phyloP scores from a whole-genome alignment of 768 basidiomycete genomes.

The Boletus huronensis region DNA sequence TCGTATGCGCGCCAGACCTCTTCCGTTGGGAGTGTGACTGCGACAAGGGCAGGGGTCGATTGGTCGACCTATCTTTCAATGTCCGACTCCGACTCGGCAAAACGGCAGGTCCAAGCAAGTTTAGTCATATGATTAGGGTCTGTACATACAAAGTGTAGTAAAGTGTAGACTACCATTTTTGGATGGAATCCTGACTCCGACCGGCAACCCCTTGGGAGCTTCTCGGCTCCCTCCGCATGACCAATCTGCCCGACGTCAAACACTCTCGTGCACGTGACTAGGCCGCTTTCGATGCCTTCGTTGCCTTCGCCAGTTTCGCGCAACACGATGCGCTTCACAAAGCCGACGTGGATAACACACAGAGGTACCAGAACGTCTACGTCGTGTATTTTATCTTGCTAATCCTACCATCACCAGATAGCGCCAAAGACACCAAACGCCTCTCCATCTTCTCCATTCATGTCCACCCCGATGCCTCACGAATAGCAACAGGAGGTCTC shows the following conservation, averaged over 20 bases:
- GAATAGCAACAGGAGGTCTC: slow-evolving; percentile 95
- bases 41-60: no score
- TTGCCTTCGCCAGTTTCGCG: not conserved
- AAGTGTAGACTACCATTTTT: no score
- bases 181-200: no score
- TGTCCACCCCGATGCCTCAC: slow-evolving; percentile 92
- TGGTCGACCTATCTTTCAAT: no score
- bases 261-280: not conserved
- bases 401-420: slow-evolving; percentile 28
- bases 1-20: not conserved
- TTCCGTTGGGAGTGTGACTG: not conserved
- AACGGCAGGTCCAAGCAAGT: no score
- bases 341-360: slow-evolving; percentile 85
- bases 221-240: no score
- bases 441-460: slow-evolving; percentile 89
- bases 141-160: no score
- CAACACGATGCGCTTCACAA: slow-evolving; percentile 73
- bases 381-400: no score
- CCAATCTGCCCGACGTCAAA: no score
- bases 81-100: no score
- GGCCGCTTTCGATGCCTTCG: not conserved
- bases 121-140: no score
- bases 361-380: slow-evolving; percentile 41
- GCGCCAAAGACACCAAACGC: slow-evolving; percentile 54
- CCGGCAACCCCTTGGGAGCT: no score